Evolutionary conservation across 192 early-diverging fungal species (phyloP), one percentile per base, ranked within the genome.

Genomic region (Entomortierella parvispora): DNA sequence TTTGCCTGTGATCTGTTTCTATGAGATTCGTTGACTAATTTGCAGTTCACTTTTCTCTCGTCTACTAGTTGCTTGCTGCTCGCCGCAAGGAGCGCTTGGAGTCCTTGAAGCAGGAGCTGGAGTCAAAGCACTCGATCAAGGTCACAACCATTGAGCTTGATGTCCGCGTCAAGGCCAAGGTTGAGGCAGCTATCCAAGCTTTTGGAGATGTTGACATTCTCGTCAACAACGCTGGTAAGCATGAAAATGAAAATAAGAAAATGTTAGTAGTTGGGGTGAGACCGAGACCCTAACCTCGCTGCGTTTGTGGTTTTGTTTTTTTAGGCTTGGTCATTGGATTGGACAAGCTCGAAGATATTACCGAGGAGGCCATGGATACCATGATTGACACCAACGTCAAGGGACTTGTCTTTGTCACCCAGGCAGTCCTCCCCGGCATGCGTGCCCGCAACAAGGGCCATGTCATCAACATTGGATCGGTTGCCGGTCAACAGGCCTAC

Each of bases 381-480:
- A 91, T 95, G 84, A 64, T 97, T 40, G 92, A 93, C 62, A 96
- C 94, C 47, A 98, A 98, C 71, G 87, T 98, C 67, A 96, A 95
- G 82, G 96, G 96, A 0, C 80, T 96, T 1, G 54, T 98, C 32
- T 89, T 87, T 59, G 85, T 90, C 12, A 93, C 91, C 9, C 90
- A 94, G 57, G 95, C 93, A 7, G 86, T 96, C 8, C 55, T 98
- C 23, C 90, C 89, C 2, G 76, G 84, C 2, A 96, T 98, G 95
- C 92, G 88, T 67, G 47, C 67, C 37, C 75, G 91, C 8, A 79
- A 84, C 42, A 37, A 57, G 8, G 96, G 95, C 1, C 90, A 94
- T 59, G 84, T 98, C 60, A 93, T 98, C 63, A 96, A 95, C 83
- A 86, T 98, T 61, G 87, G 88, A 3, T 92, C 90, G n/a, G 90